Base-by-base conservation (phyloP, 345 rosid genomes). In the Linum usitatissimum region DNA sequence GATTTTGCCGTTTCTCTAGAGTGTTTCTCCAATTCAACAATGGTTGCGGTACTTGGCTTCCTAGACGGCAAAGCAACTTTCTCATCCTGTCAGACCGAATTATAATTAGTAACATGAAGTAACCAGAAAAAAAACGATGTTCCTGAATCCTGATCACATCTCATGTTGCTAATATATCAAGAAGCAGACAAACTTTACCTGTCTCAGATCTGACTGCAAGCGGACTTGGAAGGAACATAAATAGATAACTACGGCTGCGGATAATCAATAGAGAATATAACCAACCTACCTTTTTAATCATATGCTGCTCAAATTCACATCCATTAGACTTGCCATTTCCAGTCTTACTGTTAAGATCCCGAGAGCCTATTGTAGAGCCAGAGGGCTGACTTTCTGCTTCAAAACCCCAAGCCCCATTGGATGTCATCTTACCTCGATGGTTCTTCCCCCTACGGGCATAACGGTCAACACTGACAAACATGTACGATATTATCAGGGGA, bases 1-100 rank as follows among this genome's bases (percentile, higher is more conserved):
- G 77, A 78, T 45, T 78, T 31, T 19, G 72, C 67, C 79, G 70
- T 87, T 78, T 81, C 96, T 78, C 76, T 86, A 55, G 81, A 30
- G 34, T 55, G 71, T 68, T 79, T 80, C 68, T 79, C 96, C 64
- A 72, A 66, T 68, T 87, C 91, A 61, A 61, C 75, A 39, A 57
- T 66, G 53, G 71, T 79, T 75, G 72, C 75, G 53, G 55, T 55
- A 68, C 71, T 45, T 53, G 18, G 31, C 61, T 73, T 79, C 80
- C 79, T 82, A 55, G 65, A 83, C 12, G 13, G 73, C 4, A 42
- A 45, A 68, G 64, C 65, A 61, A 62, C 76, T 75, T 70, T 82
- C 59, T 71, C 77, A 62, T 72, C 80, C 79, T 82, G 62, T 57
- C 12, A 45, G 49, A 56, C 6, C 1, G 34, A 23, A 61, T 65